These are phyloP conservation scores for Yamadazyma membranifaciens DNA, from an alignment of 1,139 yeast genomes.

Conservation along the genomic window DNA sequence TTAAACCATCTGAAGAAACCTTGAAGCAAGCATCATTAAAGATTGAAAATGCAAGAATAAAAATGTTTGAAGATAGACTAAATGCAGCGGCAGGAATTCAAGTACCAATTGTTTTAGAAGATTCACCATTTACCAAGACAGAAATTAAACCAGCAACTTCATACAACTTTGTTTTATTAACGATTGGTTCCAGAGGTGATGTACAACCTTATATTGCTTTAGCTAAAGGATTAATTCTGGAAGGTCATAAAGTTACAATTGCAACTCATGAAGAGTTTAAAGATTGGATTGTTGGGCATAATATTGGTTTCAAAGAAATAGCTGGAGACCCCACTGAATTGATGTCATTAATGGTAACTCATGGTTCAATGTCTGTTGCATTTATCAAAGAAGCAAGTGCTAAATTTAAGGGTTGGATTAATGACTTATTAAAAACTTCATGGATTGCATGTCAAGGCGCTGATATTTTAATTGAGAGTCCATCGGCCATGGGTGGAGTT, in stretches of 20 bases:
- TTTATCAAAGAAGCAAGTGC: slow-evolving; percentile 80
- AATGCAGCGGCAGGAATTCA: slow-evolving; percentile 59
- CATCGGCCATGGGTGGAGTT: slow-evolving; percentile 93
- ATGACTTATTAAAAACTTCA: slow-evolving; percentile 62
- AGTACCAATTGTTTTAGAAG: slow-evolving; percentile 66
- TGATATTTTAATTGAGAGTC: slow-evolving; percentile 86
- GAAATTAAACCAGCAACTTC: slow-evolving; percentile 52
- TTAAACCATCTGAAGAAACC: slow-evolving; percentile 13
- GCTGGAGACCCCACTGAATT: slow-evolving; percentile 94
- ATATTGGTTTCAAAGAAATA: slow-evolving; percentile 65
- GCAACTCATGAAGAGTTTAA: slow-evolving; percentile 84
- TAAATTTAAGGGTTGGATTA: slow-evolving; percentile 79
- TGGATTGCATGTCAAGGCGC: slow-evolving; percentile 87
- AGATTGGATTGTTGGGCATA: slow-evolving; percentile 68
- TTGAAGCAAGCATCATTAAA: slow-evolving; percentile 21
- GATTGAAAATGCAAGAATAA: slow-evolving; percentile 51
- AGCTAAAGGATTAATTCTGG: slow-evolving; percentile 71
- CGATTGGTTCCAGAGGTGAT: slow-evolving; percentile 95
- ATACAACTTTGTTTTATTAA: slow-evolving; percentile 65
- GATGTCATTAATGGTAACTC: slow-evolving; percentile 89
- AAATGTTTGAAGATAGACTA: slow-evolving; percentile 61
- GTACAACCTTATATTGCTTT: slow-evolving; percentile 94
- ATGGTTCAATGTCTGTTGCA: slow-evolving; percentile 82
- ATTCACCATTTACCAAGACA: slow-evolving; percentile 55
- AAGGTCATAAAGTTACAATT: slow-evolving; percentile 81